These are phyloP conservation scores for Alternaria infectoria DNA, from an alignment of 2,329 filamentous ascomycete species.

Conservation along the genomic window DNA sequence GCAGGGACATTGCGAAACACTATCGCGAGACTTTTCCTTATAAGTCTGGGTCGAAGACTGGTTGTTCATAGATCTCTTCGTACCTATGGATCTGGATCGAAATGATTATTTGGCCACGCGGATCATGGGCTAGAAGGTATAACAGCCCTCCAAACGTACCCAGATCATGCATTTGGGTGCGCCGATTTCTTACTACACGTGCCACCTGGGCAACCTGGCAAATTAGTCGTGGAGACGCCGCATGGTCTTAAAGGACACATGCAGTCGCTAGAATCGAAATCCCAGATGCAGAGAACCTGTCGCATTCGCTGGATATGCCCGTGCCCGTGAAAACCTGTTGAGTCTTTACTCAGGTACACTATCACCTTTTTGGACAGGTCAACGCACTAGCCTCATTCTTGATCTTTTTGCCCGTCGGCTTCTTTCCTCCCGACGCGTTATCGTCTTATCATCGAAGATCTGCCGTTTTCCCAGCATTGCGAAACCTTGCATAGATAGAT, in stretches of 20 bases:
- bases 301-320: background rate
- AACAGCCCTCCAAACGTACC: background rate
- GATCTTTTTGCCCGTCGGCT: background rate
- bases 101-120: background rate
- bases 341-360: background rate
- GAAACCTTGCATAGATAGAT: background rate
- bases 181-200: background rate
- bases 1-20: constrained; percentile 59
- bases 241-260: background rate
- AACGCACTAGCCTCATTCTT: background rate
- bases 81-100: background rate
- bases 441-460: background rate
- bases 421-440: constrained; percentile 5
- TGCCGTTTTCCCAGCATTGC: background rate
- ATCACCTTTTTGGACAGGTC: background rate
- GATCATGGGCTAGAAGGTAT: background rate
- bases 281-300: background rate
- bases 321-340: background rate
- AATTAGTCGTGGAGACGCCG: background rate
- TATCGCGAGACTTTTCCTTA: constrained; percentile 59
- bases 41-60: constrained; percentile 21
- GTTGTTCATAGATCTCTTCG: constrained; percentile 1
- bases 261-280: background rate
- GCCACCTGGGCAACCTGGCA: background rate
- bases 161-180: background rate